A percentile compares a stretch with the other conserved stretches of the same genome.
Evolutionary conservation across 1,284 basidiomycete genomes (phyloP).

Genomic region (Pseudozyma tsukubaensis): DNA sequence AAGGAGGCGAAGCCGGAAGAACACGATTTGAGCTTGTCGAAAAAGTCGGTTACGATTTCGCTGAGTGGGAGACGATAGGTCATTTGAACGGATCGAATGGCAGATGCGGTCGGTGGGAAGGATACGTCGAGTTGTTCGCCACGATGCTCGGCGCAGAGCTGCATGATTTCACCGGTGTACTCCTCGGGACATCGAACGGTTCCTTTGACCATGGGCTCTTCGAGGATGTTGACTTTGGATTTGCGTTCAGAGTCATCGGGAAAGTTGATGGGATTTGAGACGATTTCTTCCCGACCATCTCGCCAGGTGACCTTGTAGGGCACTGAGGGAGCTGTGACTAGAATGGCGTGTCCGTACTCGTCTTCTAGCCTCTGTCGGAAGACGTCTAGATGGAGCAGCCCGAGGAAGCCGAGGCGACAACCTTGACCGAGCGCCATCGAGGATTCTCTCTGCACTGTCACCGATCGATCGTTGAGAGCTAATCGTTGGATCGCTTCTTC

Average conservation of each 20-base stretch:
- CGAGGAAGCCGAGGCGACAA: conserved; percentile 91
- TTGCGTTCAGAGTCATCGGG: conserved; percentile 61
- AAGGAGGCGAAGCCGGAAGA: conserved; percentile 66
- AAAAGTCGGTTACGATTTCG: conserved; percentile 68
- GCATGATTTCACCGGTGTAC: conserved; percentile 67
- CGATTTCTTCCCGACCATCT: conserved; percentile 53
- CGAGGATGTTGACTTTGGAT: conserved; percentile 43
- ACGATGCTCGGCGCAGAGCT: conserved; percentile 66
- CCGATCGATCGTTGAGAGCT: conserved; percentile 84
- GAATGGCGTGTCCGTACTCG: conserved; percentile 76
- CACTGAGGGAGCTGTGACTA: conserved; percentile 66
- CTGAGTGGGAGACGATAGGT: conserved; percentile 63
- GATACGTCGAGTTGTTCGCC: conserved; percentile 63
- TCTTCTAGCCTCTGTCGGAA: conserved; percentile 96
- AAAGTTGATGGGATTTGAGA: conserved; percentile 65
- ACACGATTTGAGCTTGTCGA: conserved; percentile 68
- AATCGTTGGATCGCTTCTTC: conserved; percentile 95
- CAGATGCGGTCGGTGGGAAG: conserved; percentile 36
- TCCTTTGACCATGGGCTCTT: conserved; percentile 64
- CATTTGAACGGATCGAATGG: conserved; percentile 59
- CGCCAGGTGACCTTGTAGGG: conserved; percentile 61
- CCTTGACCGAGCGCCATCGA: conserved; percentile 95
- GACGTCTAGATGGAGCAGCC: conserved; percentile 96
- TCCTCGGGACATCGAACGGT: conserved; percentile 64
- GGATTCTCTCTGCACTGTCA: conserved; percentile 90